phyloP scores from a whole-genome alignment of 257 asterid species.

The Agastache rugosa region DNA sequence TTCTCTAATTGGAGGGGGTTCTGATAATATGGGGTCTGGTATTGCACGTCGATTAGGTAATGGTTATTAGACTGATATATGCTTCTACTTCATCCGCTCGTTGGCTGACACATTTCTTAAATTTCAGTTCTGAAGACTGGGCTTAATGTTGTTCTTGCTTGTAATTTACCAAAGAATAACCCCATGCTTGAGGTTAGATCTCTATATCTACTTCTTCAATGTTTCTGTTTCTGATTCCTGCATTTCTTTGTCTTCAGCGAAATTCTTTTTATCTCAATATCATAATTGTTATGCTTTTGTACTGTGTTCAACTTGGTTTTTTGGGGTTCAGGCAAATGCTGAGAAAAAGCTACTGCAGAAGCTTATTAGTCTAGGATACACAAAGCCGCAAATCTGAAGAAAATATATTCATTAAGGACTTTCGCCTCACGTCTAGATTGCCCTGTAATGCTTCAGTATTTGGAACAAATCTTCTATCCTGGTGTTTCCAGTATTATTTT shows the following conservation, averaged over 20 bases:
- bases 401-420: constrained; percentile 19
- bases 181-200: constrained; percentile 87
- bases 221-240: neutral
- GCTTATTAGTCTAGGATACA: constrained; percentile 70
- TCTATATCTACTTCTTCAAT: constrained; percentile 2
- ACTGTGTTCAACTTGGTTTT: neutral
- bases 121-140: constrained; percentile 82
- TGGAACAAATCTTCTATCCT: constrained; percentile 14
- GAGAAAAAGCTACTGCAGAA: constrained; percentile 80
- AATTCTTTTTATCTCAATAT: neutral
- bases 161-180: constrained; percentile 81
- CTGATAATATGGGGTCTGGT: constrained; percentile 84
- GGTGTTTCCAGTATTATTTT: constrained; percentile 3
- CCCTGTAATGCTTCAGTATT: neutral
- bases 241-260: constrained; percentile 7
- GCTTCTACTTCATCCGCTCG: constrained; percentile 17
- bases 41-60: constrained; percentile 93
- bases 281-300: neutral
- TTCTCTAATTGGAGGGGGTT: constrained; percentile 75
- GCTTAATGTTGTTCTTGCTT: constrained; percentile 75
- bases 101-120: constrained; percentile 37
- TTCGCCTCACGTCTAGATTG: neutral
- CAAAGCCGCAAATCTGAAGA: constrained; percentile 48
- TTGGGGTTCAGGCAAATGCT: constrained; percentile 70
- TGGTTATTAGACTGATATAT: constrained; percentile 15